Evolutionary conservation across 805 yeast species (phyloP).

Genomic region (Grigorovia transvaalensis): DNA sequence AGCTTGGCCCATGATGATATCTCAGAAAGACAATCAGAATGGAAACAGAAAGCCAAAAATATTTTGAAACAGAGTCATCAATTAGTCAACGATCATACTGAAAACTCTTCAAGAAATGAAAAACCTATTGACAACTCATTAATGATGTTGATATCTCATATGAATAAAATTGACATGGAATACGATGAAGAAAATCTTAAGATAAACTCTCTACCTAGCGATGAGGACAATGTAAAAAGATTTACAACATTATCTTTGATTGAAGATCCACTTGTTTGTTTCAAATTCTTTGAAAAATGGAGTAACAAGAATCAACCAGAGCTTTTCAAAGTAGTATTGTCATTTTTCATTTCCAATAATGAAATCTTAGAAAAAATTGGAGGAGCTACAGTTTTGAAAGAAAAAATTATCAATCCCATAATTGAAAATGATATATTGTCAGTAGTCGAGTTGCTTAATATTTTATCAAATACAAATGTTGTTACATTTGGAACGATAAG

Average conservation of each 20-base stretch:
- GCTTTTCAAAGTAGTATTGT: slow-evolving; percentile 54
- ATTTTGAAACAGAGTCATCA: slow-evolving; percentile 40
- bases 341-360: slow-evolving; percentile 48
- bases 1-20: slow-evolving; percentile 39
- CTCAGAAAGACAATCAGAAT: slow-evolving; percentile 32
- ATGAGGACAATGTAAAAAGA: slow-evolving; percentile 11
- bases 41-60: slow-evolving; percentile 56
- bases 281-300: slow-evolving; percentile 41
- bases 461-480: slow-evolving; percentile 49
- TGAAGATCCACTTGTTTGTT: slow-evolving; percentile 47
- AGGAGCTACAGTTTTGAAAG: slow-evolving; percentile 35
- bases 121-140: slow-evolving; percentile 21
- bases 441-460: slow-evolving; percentile 67
- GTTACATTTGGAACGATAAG: slow-evolving; percentile 66
- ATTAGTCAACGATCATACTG: slow-evolving; percentile 27
- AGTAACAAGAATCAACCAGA: slow-evolving; percentile 49
- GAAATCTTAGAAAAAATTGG: slow-evolving; percentile 43
- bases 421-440: slow-evolving; percentile 46
- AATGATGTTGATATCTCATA: slow-evolving; percentile 31
- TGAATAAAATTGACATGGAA: slow-evolving; percentile 30
- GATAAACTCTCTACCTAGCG: slow-evolving; percentile 31
- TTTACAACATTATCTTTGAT: slow-evolving; percentile 50
- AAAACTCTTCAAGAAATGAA: slow-evolving; percentile 3
- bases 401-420: slow-evolving; percentile 42
- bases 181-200: slow-evolving; percentile 8